Evolutionary conservation across 2,329 filamentous ascomycete species (phyloP).

Genomic region (Botrytis pseudocinerea): DNA sequence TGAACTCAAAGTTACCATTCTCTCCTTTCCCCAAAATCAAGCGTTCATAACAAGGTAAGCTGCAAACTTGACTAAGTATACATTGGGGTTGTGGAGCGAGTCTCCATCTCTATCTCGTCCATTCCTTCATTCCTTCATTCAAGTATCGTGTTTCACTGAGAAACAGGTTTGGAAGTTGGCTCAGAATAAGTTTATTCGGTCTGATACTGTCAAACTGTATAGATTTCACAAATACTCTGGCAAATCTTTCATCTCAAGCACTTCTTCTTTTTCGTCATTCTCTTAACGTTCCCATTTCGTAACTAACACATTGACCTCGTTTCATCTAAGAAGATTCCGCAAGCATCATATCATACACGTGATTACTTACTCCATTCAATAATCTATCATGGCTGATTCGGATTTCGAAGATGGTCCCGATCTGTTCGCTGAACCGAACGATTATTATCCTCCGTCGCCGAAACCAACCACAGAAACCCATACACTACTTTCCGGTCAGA

Average conservation of each 20-base stretch:
- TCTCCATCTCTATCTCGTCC: not conserved
- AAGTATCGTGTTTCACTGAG: not conserved
- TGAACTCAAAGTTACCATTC: not conserved
- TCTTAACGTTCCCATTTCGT: not conserved
- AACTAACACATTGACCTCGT: conserved; percentile 14
- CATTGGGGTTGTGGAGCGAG: not conserved
- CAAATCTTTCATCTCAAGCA: not conserved
- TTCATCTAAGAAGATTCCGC: conserved; percentile 6
- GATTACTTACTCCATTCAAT: conserved; percentile 23
- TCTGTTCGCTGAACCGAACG: conserved; percentile 79
- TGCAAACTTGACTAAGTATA: not conserved
- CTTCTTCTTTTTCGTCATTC: not conserved
- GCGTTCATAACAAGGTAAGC: not conserved
- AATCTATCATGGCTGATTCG: conserved; percentile 26
- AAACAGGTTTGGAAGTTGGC: not conserved
- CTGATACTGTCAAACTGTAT: not conserved
- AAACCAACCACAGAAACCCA: conserved; percentile 73
- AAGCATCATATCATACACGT: conserved; percentile 25
- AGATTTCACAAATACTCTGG: not conserved
- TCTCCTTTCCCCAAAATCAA: not conserved
- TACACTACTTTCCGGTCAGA: conserved; percentile 61
- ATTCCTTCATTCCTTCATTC: not conserved
- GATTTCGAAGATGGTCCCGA: conserved; percentile 37
- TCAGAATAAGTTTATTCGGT: not conserved
- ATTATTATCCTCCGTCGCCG: conserved; percentile 76